A percentile compares a stretch with the other conserved stretches of the same genome.
Conservation (phyloP, 164 flowering plant genomes). For the Stephania japonica region DNA sequence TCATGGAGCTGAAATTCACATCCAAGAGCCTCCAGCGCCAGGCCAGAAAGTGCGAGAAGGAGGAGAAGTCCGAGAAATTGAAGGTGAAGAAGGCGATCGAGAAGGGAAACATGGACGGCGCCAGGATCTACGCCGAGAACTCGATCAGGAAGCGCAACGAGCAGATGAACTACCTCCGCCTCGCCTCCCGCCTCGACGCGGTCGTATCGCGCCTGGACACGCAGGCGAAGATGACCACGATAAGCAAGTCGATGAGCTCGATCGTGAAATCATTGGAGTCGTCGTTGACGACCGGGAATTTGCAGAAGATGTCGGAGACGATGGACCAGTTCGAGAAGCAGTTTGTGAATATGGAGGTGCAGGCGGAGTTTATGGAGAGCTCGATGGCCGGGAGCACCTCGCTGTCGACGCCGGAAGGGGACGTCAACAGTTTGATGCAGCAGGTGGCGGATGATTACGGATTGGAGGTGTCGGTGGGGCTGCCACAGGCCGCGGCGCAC, state of each 20-base stretch:
- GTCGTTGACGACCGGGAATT: slow-evolving; percentile 14
- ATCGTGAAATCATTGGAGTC: slow-evolving; percentile 19
- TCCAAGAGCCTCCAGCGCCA: slow-evolving; percentile 20
- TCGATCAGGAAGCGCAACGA: slow-evolving; percentile 18
- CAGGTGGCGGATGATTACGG: slow-evolving; percentile 26
- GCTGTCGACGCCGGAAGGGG: slow-evolving; percentile 20
- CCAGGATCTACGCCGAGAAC: slow-evolving; percentile 21
- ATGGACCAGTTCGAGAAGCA: slow-evolving; percentile 23
- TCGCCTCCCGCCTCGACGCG: slow-evolving; percentile 19
- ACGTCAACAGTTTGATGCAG: slow-evolving; percentile 21
- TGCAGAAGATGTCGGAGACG: slow-evolving; percentile 22
- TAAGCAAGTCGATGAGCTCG: slow-evolving; percentile 18
- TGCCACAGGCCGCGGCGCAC: slow-evolving; percentile 15
- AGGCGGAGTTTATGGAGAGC: slow-evolving; percentile 20
- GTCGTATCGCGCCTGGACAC: slow-evolving; percentile 21
- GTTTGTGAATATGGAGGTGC: slow-evolving; percentile 24
- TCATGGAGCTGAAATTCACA: slow-evolving; percentile 19
- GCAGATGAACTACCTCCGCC: slow-evolving; percentile 21
- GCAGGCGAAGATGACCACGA: slow-evolving; percentile 18
- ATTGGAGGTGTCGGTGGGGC: slow-evolving; percentile 21
- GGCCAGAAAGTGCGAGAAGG: slow-evolving; percentile 18
- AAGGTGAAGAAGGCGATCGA: slow-evolving; percentile 18
- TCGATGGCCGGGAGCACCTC: slow-evolving; percentile 23
- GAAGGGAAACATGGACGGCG: slow-evolving; percentile 23
- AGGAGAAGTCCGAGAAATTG: slow-evolving; percentile 16